These are phyloP conservation scores for Clavaria fumosa DNA, from an alignment of 768 basidiomycete genomes.

Conservation along the genomic window DNA sequence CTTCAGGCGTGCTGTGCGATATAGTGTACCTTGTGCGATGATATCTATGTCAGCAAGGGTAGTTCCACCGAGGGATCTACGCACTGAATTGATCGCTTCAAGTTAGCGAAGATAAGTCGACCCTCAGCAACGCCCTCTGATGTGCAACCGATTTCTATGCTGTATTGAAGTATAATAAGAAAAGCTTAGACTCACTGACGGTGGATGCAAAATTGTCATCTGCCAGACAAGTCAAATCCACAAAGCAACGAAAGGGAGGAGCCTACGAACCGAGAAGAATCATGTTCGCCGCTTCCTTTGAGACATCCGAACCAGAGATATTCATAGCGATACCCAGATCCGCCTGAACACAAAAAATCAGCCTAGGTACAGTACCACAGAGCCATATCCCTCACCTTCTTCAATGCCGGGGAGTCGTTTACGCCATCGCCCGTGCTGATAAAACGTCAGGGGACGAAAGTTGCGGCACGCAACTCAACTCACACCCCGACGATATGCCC, in stretches of 20 bases:
- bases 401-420: constrained; percentile 57
- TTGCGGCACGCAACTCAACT: constrained; percentile 11
- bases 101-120: constrained; percentile 52
- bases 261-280: constrained; percentile 37
- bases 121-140: constrained; percentile 54
- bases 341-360: constrained; percentile 22
- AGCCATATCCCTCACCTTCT: constrained; percentile 24
- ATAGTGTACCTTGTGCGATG: constrained; percentile 35
- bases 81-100: constrained; percentile 57
- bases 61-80: constrained; percentile 7
- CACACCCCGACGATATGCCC: constrained; percentile 63
- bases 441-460: constrained; percentile 4
- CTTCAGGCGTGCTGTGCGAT: constrained; percentile 52
- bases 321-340: constrained; percentile 67
- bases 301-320: constrained; percentile 58
- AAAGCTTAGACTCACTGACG: constrained; percentile 33
- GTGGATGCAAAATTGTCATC: constrained; percentile 64
- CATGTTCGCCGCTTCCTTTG: constrained; percentile 65
- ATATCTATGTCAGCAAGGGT: not conserved
- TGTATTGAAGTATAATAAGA: not conserved
- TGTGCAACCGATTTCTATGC: constrained; percentile 1
- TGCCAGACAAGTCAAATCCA: constrained; percentile 10
- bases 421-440: constrained; percentile 57
- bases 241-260: not conserved
- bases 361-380: not conserved